A percentile compares a stretch with the other conserved stretches of the same genome.
Evolutionary conservation across 2,329 filamentous ascomycete genomes (phyloP).

Genomic region (Colletotrichum australisinense): DNA sequence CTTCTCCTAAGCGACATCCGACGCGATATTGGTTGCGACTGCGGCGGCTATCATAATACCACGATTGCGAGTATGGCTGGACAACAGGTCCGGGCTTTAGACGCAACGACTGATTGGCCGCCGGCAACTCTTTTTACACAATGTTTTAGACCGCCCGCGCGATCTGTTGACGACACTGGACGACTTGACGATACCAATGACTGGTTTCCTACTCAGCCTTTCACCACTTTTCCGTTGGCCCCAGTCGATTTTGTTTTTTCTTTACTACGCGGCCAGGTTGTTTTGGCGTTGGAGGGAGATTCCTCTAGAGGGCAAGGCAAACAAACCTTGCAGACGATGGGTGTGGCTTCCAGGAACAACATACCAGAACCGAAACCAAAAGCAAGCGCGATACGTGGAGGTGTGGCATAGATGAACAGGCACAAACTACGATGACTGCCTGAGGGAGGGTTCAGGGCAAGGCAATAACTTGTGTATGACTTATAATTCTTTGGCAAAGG

Average conservation of each 20-base stretch:
- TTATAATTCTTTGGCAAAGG: slow-evolving; percentile 36
- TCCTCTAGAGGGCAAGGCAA: slow-evolving; percentile 25
- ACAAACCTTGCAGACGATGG: slow-evolving; percentile 14
- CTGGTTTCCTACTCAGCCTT: slow-evolving; percentile 26
- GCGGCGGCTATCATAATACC: slow-evolving; percentile 7
- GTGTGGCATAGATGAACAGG: slow-evolving; percentile 25
- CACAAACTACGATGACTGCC: slow-evolving; percentile 24
- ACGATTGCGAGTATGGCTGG: slow-evolving; percentile 6
- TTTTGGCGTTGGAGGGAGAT: slow-evolving; percentile 35
- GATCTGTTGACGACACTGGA: slow-evolving; percentile 34
- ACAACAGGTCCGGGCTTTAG: not conserved
- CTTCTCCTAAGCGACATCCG: slow-evolving; percentile 10
- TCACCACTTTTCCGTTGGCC: slow-evolving; percentile 28
- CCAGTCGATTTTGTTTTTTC: slow-evolving; percentile 16
- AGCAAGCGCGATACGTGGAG: slow-evolving; percentile 18
- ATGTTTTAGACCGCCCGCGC: slow-evolving; percentile 23
- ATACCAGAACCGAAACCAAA: slow-evolving; percentile 23
- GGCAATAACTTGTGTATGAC: slow-evolving; percentile 33
- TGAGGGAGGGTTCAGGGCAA: slow-evolving; percentile 17
- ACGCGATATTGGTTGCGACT: not conserved
- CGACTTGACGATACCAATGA: slow-evolving; percentile 38
- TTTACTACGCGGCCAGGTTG: slow-evolving; percentile 27
- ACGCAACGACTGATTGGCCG: slow-evolving; percentile 21
- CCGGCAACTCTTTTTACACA: slow-evolving; percentile 20
- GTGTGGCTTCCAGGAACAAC: slow-evolving; percentile 23